Base-by-base conservation (phyloP, 495 filamentous ascomycete genomes). In the Talaromyces stipitatus region DNA sequence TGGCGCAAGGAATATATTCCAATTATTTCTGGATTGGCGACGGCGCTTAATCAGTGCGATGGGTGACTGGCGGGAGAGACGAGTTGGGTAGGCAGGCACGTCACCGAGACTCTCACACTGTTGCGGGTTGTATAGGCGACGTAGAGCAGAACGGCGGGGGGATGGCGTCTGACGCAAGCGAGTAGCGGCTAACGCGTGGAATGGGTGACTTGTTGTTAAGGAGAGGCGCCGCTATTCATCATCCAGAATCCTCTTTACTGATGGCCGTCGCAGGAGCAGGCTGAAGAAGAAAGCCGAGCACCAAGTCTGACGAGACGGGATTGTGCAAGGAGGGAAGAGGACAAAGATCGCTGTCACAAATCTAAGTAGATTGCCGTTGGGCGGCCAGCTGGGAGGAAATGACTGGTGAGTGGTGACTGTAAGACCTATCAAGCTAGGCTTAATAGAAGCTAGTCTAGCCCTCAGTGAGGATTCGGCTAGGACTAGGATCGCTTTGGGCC, bases 151-250 rank as follows among this genome's bases (percentile, higher is more conserved):
- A 43, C 36, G 24, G 54, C 36, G 54, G 54, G 54, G 54, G 53
- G 26, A 55, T 12, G 33, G 53, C 22, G 22, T 24, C 26, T 46
- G 54, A 43, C 54, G 54, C 54, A 55, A 55, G 54, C 54, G 54
- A 55, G 36, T 12, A 30, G 51, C 29, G 29, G 32, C 16, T 27
- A 36, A 55, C 54, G 54, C 54, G 54, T 55, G 32, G 16, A 29
- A 55, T 48, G n/a, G 54, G 20, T 28, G 54, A 55, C 32, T 55
- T 55, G 54, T 26, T 41, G 36, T 30, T 45, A 46, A 16, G 29
- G n/a, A 45, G 5, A 55, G 36, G 23, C 33, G 24, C 54, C 45
- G 54, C 54, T 43, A 55, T 46, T 55, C 54, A 55, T 55, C 33
- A 46, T 46, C 54, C 54, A 46, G 38, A 55, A n/a, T 11, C 54